Evolutionary conservation across 108 stramenopile species (phyloP), one percentile per base, ranked within the genome.

Genomic region (Hondaea fermentalgiana): DNA sequence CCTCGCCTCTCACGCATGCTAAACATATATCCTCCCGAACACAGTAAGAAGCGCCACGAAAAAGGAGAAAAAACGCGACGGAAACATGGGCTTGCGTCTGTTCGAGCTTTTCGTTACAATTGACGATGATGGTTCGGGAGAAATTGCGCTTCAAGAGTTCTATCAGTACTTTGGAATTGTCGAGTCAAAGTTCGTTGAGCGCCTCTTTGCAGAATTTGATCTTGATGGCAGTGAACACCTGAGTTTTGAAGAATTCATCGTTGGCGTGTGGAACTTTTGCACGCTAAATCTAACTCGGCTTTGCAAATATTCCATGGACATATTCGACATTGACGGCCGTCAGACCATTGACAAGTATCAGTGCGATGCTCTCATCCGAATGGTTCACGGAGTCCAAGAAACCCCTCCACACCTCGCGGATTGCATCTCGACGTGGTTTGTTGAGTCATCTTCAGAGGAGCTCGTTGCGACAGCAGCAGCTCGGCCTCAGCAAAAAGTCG

Each of bases 201-300:
- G 76, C n/a, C 10, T 83, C 6, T 83, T 83, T 53, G 76, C 49
- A 6, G 45, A 83, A 47, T 83, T 83, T 35, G 76, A 83, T 45
- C 51, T 83, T 0, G 76, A 83, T 45, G 49, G 76, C 19, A 83
- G 76, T 45, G 49, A 53, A 23, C 14, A 83, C 19, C 51, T 83
- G 6, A 83, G 51, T 23, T 83, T 83, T 83, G 49, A 83, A 53
- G 76, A 83, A 23, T 83, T 83, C 23, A 45, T 83, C 25, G 76
- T 83, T 2, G 76, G 76, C 25, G 49, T 83, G 2, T 83, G 76
- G 76, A 83, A 83, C 76, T 83, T 83, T 83, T 83, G 45, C 16
- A 83, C 76, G n/a, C 51, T 83, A 8, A 53, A 47, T 16, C 19
- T 53, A 53, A 23, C 76, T 25, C 19, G 76, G 0, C 19, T 83